phyloP scores from a whole-genome alignment of 1,284 basidiomycete species.

The Paramarasmius palmivorus region DNA sequence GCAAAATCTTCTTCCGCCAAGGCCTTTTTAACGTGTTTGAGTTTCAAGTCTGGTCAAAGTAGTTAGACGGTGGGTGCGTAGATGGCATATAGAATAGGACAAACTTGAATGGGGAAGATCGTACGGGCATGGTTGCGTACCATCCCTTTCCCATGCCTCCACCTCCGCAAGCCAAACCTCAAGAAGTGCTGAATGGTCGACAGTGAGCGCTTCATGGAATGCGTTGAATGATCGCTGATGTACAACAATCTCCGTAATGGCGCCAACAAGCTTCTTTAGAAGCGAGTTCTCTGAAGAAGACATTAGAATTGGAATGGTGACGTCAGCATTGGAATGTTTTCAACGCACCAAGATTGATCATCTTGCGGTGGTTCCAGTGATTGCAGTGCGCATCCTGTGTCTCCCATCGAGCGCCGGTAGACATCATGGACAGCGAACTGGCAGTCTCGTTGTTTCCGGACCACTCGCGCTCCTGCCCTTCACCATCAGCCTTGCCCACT shows the following conservation, averaged over 20 bases:
- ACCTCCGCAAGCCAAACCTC: no score
- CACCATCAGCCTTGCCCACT: constrained; percentile 28
- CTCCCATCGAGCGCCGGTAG: constrained; percentile 26
- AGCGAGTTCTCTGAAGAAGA: not conserved
- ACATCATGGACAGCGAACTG: constrained; percentile 29
- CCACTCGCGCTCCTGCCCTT: constrained; percentile 30
- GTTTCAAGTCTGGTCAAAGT: no score
- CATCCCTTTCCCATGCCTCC: no score
- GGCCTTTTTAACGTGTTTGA: not conserved
- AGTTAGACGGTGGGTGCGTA: no score
- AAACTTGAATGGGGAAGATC: no score
- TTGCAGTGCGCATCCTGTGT: constrained; percentile 30
- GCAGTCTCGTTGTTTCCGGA: constrained; percentile 22
- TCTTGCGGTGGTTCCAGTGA: constrained; percentile 27
- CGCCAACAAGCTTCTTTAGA: not conserved
- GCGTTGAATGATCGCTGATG: no score
- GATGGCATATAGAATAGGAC: no score
- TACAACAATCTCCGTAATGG: no score
- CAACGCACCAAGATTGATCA: constrained; percentile 19
- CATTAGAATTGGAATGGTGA: not conserved
- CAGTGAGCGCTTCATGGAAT: no score
- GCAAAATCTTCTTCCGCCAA: not conserved
- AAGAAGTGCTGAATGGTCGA: no score
- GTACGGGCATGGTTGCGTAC: no score
- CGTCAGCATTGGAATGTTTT: no score